These are phyloP conservation scores for Ceratocystis cubensis DNA, from an alignment of 2,329 filamentous ascomycete genomes.

Conservation along the genomic window DNA sequence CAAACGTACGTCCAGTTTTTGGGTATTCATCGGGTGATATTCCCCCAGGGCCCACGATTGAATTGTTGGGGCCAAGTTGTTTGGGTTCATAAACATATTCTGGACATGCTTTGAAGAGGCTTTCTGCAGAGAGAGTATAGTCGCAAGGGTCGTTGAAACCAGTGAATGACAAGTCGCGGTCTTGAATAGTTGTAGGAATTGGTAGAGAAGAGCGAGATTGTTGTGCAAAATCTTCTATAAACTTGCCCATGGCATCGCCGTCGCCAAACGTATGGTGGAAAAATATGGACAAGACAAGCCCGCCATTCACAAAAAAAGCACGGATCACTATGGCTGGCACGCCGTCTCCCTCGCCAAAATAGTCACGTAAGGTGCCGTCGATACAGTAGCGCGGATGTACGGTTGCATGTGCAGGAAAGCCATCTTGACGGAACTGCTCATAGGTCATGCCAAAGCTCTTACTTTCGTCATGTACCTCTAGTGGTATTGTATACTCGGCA, in stretches of 20 bases:
- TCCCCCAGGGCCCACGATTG: slow-evolving; percentile 25
- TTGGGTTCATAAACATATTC: slow-evolving; percentile 30
- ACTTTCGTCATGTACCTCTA: slow-evolving; percentile 22
- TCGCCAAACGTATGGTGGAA: slow-evolving; percentile 35
- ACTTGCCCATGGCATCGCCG: slow-evolving; percentile 31
- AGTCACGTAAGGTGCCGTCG: slow-evolving; percentile 13
- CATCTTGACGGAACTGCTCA: slow-evolving; percentile 24
- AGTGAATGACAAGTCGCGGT: slow-evolving; percentile 24
- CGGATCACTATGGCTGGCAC: slow-evolving; percentile 32
- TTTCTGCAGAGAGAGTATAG: slow-evolving; percentile 11
- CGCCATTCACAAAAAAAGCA: slow-evolving; percentile 31
- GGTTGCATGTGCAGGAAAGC: slow-evolving; percentile 27
- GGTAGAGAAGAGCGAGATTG: slow-evolving; percentile 23
- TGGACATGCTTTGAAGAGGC: slow-evolving; percentile 28
- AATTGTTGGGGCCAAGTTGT: slow-evolving; percentile 29
- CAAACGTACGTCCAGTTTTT: slow-evolving; percentile 34
- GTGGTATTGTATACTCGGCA: slow-evolving; percentile 22
- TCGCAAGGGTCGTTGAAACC: slow-evolving; percentile 21
- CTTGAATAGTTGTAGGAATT: background rate
- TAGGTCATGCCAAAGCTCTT: slow-evolving; percentile 25
- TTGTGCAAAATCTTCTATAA: slow-evolving; percentile 31
- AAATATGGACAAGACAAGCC: slow-evolving; percentile 32
- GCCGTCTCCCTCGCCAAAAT: slow-evolving; percentile 3
- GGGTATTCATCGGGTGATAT: slow-evolving; percentile 26
- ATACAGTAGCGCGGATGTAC: slow-evolving; percentile 25